Base-by-base conservation (phyloP, 768 basidiomycete species). In the Lyophyllum atratum region DNA sequence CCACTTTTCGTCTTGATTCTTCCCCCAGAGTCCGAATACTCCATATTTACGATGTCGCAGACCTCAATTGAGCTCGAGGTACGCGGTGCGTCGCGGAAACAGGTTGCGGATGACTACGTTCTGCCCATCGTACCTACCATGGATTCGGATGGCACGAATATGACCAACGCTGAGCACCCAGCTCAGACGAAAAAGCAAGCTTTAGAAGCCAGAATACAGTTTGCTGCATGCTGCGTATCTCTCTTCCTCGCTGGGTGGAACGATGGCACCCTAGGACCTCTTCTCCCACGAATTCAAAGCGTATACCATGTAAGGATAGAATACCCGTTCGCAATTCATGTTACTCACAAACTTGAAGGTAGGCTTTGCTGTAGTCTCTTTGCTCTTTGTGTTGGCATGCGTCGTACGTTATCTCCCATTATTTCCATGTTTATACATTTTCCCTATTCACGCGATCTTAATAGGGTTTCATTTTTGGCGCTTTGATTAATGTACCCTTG, bases 161-260 rank as follows among this genome's bases (percentile, higher is more conserved):
- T 17, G 9, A 28, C 46, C 34, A 33, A 22, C 37, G 28, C 22
- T 17, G 39, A 54, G 10, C n/a, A 19, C 8, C 55, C 54, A 52
- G 48, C 58, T 34, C 58, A 56, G 49, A 69, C 64, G 1, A 53
- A 60, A 24, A 61, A 66, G 39, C 69, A 74, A 47, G 66, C 59
- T 1, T 33, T 44, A 22, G 58, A 54, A 11, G 67, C 64, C 29
- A 65, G 65, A 19, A 68, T 86, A 25, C 86, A 89, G 58, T 82
- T 86, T 55, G 61, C 71, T 17, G 68, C 85, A 0, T 70, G 85
- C 33, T 89, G 85, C 60, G 83, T 76, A 72, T 72, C 76, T 11
- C 50, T 87, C 46, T 85, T 86, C 57, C 70, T 90, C 3, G 79
- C 79, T 15, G 92, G 92, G 15, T 93, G 90, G 90, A 90, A 87